Conservation (phyloP, 1,284 basidiomycete species). For the Ustilago crameri region DNA sequence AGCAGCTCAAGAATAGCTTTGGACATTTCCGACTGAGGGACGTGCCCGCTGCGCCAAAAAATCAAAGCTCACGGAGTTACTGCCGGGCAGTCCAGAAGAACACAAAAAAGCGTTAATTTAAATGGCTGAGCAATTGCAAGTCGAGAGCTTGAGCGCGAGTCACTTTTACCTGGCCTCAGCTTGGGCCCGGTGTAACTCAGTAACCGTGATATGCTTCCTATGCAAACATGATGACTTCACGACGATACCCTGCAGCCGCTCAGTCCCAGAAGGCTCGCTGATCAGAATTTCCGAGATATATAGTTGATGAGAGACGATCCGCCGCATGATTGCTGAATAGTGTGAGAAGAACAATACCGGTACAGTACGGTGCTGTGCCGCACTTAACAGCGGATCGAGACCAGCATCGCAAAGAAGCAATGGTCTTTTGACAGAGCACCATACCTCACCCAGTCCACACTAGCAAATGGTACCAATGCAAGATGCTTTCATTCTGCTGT, state of each 20-base stretch:
- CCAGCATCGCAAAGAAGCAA: too few species aligned
- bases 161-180: not conserved
- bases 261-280: too few species aligned
- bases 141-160: not conserved
- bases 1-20: not conserved
- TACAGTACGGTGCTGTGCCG: too few species aligned
- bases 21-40: not conserved
- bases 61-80: not conserved
- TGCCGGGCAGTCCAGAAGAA: not conserved
- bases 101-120: not conserved
- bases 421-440: too few species aligned
- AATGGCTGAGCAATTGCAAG: not conserved
- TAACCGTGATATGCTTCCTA: too few species aligned
- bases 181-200: not conserved
- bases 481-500: not conserved
- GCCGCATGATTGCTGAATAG: not conserved
- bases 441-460: too few species aligned
- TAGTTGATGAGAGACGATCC: too few species aligned
- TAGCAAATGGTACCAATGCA: not conserved
- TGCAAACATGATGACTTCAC: too few species aligned
- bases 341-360: too few species aligned
- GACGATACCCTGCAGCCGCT: too few species aligned
- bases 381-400: too few species aligned
- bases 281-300: too few species aligned
- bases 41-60: constrained; percentile 10